Evolutionary conservation across 1,139 yeast genomes (phyloP).

Genomic region (Geotrichum macrosporum): DNA sequence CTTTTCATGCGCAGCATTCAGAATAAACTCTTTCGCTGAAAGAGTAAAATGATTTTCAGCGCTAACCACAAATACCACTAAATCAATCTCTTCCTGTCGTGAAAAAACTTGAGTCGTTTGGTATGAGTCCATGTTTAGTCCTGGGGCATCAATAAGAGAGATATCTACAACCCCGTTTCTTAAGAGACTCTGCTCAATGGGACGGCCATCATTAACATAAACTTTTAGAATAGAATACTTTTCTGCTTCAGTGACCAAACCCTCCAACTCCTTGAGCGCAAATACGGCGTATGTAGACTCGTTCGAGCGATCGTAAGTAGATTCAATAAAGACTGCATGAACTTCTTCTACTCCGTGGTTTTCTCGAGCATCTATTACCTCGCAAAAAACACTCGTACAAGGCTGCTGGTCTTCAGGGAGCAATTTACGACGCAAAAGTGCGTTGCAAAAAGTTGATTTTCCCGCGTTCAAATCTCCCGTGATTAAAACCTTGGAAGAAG

Average conservation of each 20-base stretch:
- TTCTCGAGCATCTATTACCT: conserved; percentile 78
- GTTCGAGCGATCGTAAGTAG: conserved; percentile 55
- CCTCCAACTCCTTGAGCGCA: conserved; percentile 54
- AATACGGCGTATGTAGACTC: conserved; percentile 60
- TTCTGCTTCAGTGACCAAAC: conserved; percentile 71
- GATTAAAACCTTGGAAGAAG: conserved; percentile 86
- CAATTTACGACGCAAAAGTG: conserved; percentile 68
- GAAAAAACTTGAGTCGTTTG: conserved; percentile 95
- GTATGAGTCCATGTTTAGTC: conserved; percentile 85
- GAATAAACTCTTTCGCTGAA: conserved; percentile 89
- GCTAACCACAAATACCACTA: conserved; percentile 92
- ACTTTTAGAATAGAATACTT: conserved; percentile 70
- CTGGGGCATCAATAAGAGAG: conserved; percentile 93
- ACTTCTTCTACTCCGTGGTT: conserved; percentile 80
- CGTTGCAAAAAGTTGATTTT: conserved; percentile 92
- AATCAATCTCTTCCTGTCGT: conserved; percentile 94
- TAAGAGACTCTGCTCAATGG: conserved; percentile 64
- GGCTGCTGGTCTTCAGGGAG: conserved; percentile 98
- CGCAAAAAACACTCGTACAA: conserved; percentile 94
- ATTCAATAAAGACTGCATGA: conserved; percentile 76
- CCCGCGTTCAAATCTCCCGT: conserved; percentile 98
- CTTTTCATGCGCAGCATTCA: conserved; percentile 88
- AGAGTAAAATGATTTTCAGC: conserved; percentile 95
- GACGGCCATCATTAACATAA: conserved; percentile 71
- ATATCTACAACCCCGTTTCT: conserved; percentile 92